phyloP scores from a whole-genome alignment of 352 stramenopile genomes.

The Phytophthora niederhauseri region DNA sequence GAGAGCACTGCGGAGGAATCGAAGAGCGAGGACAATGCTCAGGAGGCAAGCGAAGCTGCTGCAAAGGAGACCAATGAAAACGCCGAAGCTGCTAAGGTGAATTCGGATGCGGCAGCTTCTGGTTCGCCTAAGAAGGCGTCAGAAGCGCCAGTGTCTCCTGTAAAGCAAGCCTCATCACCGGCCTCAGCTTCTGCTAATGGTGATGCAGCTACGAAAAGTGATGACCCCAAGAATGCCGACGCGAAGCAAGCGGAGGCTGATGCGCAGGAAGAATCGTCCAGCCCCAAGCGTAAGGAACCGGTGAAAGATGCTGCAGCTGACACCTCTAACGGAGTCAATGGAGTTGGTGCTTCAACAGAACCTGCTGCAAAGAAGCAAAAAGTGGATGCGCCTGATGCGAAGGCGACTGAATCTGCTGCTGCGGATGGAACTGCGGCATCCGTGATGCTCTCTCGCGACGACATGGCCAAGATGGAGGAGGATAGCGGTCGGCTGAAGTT shows the following conservation, averaged over 20 bases:
- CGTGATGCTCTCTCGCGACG: conserved; percentile 80
- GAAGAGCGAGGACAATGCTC: conserved; percentile 12
- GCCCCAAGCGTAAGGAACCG: conserved; percentile 35
- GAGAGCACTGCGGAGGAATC: background rate
- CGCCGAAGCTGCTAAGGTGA: background rate
- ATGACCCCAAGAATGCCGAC: background rate
- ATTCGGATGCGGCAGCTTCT: background rate
- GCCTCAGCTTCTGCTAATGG: background rate
- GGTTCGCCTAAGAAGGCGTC: background rate
- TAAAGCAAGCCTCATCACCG: background rate
- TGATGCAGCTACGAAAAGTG: background rate
- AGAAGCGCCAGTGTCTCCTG: background rate
- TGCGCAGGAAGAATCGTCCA: conserved; percentile 1
- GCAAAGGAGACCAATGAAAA: background rate
- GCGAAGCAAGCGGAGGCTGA: conserved; percentile 3
- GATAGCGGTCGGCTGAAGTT: conserved; percentile 82
- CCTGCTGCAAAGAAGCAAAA: conserved; percentile 52
- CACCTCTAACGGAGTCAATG: conserved; percentile 14
- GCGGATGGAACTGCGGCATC: conserved; percentile 30
- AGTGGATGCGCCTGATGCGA: conserved; percentile 18
- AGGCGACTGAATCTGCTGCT: conserved; percentile 15
- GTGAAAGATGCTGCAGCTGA: background rate
- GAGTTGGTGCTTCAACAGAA: background rate
- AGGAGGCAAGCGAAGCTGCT: background rate
- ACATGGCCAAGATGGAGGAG: conserved; percentile 91